These are phyloP conservation scores for Chlorella sorokiniana DNA, from an alignment of 139 green algal species.

Conservation along the genomic window DNA sequence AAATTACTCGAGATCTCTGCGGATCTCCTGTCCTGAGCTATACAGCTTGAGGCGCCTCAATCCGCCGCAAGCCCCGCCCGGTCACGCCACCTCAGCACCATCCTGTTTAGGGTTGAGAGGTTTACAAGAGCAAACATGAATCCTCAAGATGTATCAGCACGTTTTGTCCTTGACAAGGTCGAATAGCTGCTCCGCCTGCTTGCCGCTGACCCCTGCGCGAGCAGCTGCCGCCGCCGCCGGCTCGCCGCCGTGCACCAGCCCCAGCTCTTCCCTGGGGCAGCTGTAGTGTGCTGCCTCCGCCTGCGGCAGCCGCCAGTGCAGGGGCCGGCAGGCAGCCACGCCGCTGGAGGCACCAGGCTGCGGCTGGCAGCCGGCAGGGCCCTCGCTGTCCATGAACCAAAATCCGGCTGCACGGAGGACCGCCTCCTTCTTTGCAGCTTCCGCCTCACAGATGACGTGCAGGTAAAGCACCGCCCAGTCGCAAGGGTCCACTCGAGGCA, in stretches of 20 bases:
- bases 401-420: neutral
- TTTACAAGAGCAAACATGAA: too few species aligned
- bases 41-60: too few species aligned
- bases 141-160: too few species aligned
- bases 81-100: too few species aligned
- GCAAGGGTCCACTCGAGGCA: constrained; percentile 13
- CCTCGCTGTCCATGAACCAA: constrained; percentile 11
- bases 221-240: too few species aligned
- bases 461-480: neutral
- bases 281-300: neutral
- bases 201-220: too few species aligned
- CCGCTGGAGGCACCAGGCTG: neutral
- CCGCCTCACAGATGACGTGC: neutral
- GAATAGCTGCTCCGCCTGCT: too few species aligned
- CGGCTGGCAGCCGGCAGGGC: neutral
- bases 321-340: neutral
- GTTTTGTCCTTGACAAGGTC: too few species aligned
- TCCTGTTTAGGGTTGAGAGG: too few species aligned
- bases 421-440: neutral
- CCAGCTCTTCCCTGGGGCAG: neutral
- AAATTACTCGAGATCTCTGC: too few species aligned
- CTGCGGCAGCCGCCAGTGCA: neutral
- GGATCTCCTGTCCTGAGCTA: too few species aligned
- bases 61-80: too few species aligned
- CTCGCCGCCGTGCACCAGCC: neutral